Conservation (phyloP, 352 stramenopile species). For the Pythium folliculosum region DNA sequence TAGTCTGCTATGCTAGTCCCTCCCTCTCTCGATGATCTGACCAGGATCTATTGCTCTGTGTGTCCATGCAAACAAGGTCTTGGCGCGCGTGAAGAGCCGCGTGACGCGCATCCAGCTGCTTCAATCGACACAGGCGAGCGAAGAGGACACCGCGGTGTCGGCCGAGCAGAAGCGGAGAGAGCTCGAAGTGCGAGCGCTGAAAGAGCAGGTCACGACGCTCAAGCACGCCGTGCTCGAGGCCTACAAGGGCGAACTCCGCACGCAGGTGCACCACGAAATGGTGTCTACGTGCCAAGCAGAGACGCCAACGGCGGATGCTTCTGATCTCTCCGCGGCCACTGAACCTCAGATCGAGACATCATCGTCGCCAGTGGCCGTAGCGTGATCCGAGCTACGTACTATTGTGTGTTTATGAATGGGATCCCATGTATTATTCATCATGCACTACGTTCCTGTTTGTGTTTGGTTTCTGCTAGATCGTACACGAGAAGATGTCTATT, state of each 20-base stretch:
- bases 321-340: too few species aligned
- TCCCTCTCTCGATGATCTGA: too few species aligned
- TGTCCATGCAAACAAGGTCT: too few species aligned
- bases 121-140: slow-evolving; percentile 1
- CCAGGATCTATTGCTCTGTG: too few species aligned
- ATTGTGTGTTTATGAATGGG: neutral
- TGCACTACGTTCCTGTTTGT: slow-evolving; percentile 1
- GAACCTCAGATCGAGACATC: too few species aligned
- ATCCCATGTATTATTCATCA: neutral
- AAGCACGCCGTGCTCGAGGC: slow-evolving; percentile 16
- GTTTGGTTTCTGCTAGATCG: neutral
- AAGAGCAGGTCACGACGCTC: slow-evolving; percentile 22
- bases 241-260: slow-evolving; percentile 15
- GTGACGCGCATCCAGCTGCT: slow-evolving; percentile 21
- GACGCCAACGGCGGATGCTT: neutral
- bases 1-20: too few species aligned
- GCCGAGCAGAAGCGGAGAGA: slow-evolving; percentile 22
- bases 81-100: slow-evolving; percentile 20
- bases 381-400: neutral
- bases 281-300: neutral
- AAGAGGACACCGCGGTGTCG: neutral
- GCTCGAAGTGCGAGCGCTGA: slow-evolving; percentile 12
- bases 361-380: neutral
- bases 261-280: slow-evolving; percentile 10
- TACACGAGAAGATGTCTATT: neutral